A percentile compares a stretch with the other conserved stretches of the same genome.
Conservation (phyloP, 2,329 filamentous ascomycete species). For the Clonostachys chloroleuca region DNA sequence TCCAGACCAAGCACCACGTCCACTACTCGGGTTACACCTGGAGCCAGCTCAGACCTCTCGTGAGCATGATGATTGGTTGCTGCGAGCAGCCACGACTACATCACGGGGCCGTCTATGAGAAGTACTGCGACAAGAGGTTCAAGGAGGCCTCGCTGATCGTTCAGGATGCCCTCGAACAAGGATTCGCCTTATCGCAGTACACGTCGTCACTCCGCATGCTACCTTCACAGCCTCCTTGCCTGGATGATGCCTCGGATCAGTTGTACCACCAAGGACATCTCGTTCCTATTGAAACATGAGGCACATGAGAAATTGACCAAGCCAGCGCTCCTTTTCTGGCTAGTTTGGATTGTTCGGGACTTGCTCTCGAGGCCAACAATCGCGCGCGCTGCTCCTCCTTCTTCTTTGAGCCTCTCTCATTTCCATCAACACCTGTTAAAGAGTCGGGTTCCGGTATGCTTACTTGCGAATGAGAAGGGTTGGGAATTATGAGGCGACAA, state of each 20-base stretch:
- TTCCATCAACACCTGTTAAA: background rate
- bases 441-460: no score
- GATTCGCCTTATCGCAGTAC: conserved; percentile 28
- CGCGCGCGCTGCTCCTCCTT: background rate
- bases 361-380: no score
- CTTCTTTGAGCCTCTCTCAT: background rate
- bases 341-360: no score
- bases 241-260: no score
- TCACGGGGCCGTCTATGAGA: conserved; percentile 83
- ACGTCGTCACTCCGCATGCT: no score
- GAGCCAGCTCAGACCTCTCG: conserved; percentile 72
- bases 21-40: conserved; percentile 94
- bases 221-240: no score
- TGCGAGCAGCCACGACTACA: conserved; percentile 78
- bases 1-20: conserved; percentile 75
- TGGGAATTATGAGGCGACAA: no score
- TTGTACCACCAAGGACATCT: no score
- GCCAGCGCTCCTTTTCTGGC: no score
- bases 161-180: conserved; percentile 64
- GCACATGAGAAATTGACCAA: no score
- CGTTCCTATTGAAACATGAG: no score
- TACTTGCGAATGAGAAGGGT: no score
- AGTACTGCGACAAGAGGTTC: conserved; percentile 85
- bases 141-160: conserved; percentile 81
- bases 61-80: conserved; percentile 80